These are phyloP conservation scores for Agrostemma githago DNA, from an alignment of 148 eudicot genomes.

Conservation along the genomic window DNA sequence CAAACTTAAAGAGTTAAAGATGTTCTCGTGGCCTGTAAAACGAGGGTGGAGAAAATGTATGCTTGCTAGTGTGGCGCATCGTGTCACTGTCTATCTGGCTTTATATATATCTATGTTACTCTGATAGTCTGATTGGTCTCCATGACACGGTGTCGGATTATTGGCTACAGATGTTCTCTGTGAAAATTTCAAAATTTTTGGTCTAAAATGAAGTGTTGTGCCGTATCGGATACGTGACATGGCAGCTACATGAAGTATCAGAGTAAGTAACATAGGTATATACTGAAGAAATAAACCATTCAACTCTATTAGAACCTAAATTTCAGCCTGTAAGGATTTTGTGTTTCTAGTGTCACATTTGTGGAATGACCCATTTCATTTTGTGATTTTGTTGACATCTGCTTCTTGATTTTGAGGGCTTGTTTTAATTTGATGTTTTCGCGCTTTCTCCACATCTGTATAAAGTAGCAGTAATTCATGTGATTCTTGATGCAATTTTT, in stretches of 20 bases:
- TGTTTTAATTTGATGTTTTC: not conserved
- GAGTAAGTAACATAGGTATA: not conserved
- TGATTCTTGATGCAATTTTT: not conserved
- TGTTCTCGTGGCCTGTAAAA: not conserved
- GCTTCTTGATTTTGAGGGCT: conserved; percentile 7
- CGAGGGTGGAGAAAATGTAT: not conserved
- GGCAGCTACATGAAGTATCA: no score
- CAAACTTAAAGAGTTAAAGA: not conserved
- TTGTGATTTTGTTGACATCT: not conserved
- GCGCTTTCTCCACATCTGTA: not conserved
- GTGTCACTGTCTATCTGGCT: not conserved
- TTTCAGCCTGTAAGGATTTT: not conserved
- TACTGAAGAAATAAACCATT: conserved; percentile 6
- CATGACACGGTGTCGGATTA: no score
- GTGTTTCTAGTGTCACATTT: not conserved
- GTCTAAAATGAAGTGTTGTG: no score
- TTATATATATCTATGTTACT: no score
- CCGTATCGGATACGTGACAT: no score
- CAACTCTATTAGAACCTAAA: not conserved
- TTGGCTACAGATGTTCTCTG: no score
- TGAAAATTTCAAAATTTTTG: no score
- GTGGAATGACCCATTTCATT: not conserved
- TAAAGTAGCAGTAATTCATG: not conserved
- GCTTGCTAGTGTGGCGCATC: not conserved
- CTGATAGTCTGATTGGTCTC: no score